phyloP scores from a whole-genome alignment of 2,329 filamentous ascomycete species.

The Sporothrix curviconia region DNA sequence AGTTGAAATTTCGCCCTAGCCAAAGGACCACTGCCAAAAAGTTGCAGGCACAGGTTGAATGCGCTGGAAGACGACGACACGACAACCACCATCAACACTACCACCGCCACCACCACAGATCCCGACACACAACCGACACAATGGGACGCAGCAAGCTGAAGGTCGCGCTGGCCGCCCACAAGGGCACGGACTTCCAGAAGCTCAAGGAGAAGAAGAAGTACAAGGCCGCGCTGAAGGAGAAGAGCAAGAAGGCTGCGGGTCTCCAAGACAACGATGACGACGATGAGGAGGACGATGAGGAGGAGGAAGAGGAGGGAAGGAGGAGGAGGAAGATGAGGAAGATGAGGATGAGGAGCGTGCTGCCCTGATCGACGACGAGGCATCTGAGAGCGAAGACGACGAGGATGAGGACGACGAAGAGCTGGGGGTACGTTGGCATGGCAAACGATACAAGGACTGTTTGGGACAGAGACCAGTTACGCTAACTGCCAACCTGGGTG shows the following conservation, averaged over 20 bases:
- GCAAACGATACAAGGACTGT: too few species aligned
- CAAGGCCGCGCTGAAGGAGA: constrained; percentile 35
- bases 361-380: constrained; percentile 22
- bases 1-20: constrained; percentile 9
- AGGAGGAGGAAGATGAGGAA: constrained; percentile 31
- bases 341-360: constrained; percentile 26
- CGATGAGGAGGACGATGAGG: constrained; percentile 31
- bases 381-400: constrained; percentile 22
- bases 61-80: neutral
- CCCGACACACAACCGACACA: neutral
- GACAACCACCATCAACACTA: neutral
- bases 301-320: constrained; percentile 27
- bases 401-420: constrained; percentile 26
- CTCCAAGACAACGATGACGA: constrained; percentile 31
- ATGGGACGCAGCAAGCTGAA: constrained; percentile 40
- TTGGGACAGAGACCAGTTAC: too few species aligned
- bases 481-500: too few species aligned
- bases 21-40: too few species aligned
- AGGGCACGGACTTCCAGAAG: constrained; percentile 48
- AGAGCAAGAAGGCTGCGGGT: constrained; percentile 25
- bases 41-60: neutral
- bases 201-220: constrained; percentile 43
- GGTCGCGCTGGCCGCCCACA: constrained; percentile 48
- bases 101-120: neutral
- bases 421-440: constrained; percentile 18